Evolutionary conservation across 2,329 filamentous ascomycete genomes (phyloP).

Genomic region (Colletotrichum karsti): DNA sequence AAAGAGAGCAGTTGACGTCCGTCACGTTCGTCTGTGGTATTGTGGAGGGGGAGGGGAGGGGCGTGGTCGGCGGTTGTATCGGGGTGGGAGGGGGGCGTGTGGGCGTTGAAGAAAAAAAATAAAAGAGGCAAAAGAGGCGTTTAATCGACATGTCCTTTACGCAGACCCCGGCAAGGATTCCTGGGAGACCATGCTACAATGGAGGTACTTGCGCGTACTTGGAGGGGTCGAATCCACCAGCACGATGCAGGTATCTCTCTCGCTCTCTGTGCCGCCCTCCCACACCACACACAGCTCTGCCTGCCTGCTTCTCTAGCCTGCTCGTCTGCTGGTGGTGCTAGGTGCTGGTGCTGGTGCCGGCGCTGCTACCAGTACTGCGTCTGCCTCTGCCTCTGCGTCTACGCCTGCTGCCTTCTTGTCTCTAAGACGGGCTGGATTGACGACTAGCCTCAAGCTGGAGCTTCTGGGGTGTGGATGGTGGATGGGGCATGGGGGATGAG

Average conservation of each 20-base stretch:
- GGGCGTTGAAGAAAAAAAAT: slow-evolving; percentile 16
- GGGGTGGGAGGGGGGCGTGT: slow-evolving; percentile 20
- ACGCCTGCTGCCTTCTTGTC: slow-evolving; percentile 24
- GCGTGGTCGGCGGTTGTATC: slow-evolving; percentile 28
- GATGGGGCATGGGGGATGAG: too few species aligned
- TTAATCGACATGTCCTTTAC: slow-evolving; percentile 7
- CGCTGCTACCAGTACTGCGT: not conserved
- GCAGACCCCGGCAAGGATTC: slow-evolving; percentile 11
- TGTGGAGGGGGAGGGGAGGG: slow-evolving; percentile 10
- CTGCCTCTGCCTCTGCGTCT: not conserved
- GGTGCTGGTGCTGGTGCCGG: not conserved
- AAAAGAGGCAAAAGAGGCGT: slow-evolving; percentile 22
- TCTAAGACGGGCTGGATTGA: slow-evolving; percentile 18
- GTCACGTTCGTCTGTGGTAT: slow-evolving; percentile 21
- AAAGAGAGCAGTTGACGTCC: slow-evolving; percentile 10
- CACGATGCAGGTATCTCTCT: slow-evolving; percentile 13
- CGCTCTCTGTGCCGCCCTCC: not conserved
- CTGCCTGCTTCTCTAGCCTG: slow-evolving; percentile 12
- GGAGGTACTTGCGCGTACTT: slow-evolving; percentile 27
- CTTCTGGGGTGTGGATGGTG: slow-evolving; percentile 10
- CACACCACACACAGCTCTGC: not conserved
- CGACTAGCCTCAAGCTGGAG: slow-evolving; percentile 8
- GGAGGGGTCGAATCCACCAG: slow-evolving; percentile 16
- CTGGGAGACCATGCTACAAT: slow-evolving; percentile 14
- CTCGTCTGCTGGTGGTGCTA: too few species aligned